A percentile compares a stretch with the other conserved stretches of the same genome.
Conservation (phyloP, 75 land plant species). For the Chamaecyparis obtusa region DNA sequence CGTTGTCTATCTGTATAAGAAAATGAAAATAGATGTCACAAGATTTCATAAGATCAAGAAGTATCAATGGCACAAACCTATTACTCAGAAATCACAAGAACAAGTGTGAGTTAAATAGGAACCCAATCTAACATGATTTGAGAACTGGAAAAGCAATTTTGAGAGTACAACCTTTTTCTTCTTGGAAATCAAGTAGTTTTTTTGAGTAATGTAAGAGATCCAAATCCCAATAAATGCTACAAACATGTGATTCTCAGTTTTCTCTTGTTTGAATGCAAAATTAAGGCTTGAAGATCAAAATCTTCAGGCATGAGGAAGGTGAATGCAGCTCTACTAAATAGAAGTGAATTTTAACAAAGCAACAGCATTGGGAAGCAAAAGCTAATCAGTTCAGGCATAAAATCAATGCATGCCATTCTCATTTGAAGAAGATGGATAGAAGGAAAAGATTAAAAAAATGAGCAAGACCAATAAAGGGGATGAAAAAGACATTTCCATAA, state of each 20-base stretch:
- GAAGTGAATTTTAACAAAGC: neutral
- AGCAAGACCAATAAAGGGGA: neutral
- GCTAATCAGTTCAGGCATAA: neutral
- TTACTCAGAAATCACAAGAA: neutral
- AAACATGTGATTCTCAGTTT: neutral
- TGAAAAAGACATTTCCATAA: neutral
- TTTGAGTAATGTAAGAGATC: neutral
- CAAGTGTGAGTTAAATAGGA: neutral
- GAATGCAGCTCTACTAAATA: no score
- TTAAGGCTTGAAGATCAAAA: neutral
- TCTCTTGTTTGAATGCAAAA: neutral
- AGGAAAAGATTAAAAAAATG: neutral
- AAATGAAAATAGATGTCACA: neutral
- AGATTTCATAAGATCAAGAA: neutral
- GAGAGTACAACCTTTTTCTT: neutral
- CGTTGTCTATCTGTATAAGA: constrained; percentile 68
- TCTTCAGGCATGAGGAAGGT: no score
- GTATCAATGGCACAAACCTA: neutral
- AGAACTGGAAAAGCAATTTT: neutral
- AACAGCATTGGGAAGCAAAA: neutral
- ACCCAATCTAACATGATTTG: neutral
- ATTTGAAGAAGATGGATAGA: neutral
- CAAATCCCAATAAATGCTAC: no score
- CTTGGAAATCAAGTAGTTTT: neutral
- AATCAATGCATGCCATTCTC: neutral